phyloP scores from a whole-genome alignment of 176 grass and related monocot species.

The Guadua angustifolia region DNA sequence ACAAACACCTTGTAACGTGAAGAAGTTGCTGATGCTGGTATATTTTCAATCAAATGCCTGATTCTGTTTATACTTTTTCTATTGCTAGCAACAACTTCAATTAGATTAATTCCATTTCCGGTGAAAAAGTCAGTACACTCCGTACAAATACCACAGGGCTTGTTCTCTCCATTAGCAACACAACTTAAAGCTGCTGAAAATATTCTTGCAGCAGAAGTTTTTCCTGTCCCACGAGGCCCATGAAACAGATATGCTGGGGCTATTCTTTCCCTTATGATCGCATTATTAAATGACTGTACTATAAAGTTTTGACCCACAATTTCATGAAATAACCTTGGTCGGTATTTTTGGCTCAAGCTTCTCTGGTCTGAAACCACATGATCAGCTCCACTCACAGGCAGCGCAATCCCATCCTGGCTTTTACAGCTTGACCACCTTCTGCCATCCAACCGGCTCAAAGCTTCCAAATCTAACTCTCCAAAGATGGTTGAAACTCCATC shows the following conservation, averaged over 20 bases:
- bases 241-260: conserved; percentile 95
- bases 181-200: conserved; percentile 92
- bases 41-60: conserved; percentile 76
- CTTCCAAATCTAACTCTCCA: conserved; percentile 96
- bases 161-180: conserved; percentile 58
- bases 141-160: conserved; percentile 79
- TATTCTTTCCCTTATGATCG: conserved; percentile 77
- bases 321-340: conserved; percentile 82
- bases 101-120: conserved; percentile 65
- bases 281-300: conserved; percentile 93
- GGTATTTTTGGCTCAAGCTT: conserved; percentile 94
- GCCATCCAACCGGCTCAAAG: conserved; percentile 91
- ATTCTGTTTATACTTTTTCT: conserved; percentile 83
- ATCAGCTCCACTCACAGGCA: conserved; percentile 54
- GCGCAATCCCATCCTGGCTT: conserved; percentile 74
- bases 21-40: conserved; percentile 63
- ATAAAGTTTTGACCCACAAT: conserved; percentile 89
- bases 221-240: conserved; percentile 95
- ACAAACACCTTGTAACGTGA: conserved; percentile 85
- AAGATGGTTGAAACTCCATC: conserved; percentile 87
- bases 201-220: conserved; percentile 84
- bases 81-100: conserved; percentile 91
- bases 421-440: conserved; percentile 99
- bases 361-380: conserved; percentile 64
- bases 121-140: conserved; percentile 66